A percentile compares a stretch with the other conserved stretches of the same genome.
These are phyloP conservation scores for Trametes maxima DNA, from an alignment of 768 basidiomycete species.

Conservation along the genomic window DNA sequence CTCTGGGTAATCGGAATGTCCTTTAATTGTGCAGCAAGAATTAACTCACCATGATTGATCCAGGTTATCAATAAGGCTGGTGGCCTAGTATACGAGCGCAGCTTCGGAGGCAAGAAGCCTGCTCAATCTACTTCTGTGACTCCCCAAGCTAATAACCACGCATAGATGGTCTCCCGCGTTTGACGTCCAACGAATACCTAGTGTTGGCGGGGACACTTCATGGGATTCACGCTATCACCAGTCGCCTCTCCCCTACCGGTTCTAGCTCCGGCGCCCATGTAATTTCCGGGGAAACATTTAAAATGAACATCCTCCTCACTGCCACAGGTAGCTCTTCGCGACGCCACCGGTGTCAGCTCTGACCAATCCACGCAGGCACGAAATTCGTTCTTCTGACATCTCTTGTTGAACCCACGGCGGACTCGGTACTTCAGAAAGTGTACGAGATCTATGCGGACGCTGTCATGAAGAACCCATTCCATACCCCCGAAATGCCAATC, in stretches of 20 bases:
- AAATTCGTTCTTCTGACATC: constrained; percentile 95
- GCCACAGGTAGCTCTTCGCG: constrained; percentile 72
- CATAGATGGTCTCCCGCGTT: constrained; percentile 85
- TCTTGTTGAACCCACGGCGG: constrained; percentile 69
- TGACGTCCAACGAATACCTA: constrained; percentile 93
- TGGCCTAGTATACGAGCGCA: constrained; percentile 91
- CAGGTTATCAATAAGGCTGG: constrained; percentile 99
- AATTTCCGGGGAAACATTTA: constrained; percentile 96
- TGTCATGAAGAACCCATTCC: constrained; percentile 99
- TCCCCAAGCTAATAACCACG: background rate
- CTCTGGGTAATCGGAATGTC: constrained; percentile 63
- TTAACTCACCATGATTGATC: background rate
- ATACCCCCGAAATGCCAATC: constrained; percentile 99
- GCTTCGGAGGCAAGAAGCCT: constrained; percentile 74
- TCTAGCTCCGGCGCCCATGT: constrained; percentile 86
- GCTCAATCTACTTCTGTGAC: background rate
- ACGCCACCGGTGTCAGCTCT: background rate
- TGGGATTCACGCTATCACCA: constrained; percentile 98
- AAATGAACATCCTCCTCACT: constrained; percentile 88
- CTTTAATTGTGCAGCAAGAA: constrained; percentile 10
- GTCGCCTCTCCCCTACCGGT: constrained; percentile 82
- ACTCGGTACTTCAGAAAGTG: constrained; percentile 73
- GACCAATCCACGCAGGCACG: constrained; percentile 58
- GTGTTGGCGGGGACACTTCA: constrained; percentile 96
- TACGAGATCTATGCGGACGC: constrained; percentile 95